phyloP scores from a whole-genome alignment of 495 filamentous ascomycete genomes.

The Aspergillus campestris region DNA sequence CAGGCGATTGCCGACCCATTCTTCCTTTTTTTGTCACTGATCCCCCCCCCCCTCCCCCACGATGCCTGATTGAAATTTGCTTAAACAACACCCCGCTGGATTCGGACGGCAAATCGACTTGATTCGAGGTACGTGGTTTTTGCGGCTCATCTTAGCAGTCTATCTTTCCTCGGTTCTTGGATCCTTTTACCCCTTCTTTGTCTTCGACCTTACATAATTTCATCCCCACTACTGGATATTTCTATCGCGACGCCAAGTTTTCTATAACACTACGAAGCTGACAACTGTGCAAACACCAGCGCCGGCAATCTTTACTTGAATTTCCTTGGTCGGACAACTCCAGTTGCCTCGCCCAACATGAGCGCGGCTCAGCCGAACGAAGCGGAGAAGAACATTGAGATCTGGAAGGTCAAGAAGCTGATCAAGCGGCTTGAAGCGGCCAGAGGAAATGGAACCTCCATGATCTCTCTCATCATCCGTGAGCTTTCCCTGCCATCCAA shows the following conservation, averaged over 20 bases:
- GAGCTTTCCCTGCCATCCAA: conserved; percentile 30
- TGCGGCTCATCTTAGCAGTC: neutral
- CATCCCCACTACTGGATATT: conserved; percentile 3
- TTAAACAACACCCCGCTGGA: conserved; percentile 20
- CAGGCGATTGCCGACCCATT: conserved; percentile 33
- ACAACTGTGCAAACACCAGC: no score
- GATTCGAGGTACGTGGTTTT: conserved; percentile 14
- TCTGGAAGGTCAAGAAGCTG: conserved; percentile 92
- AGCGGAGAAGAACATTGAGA: conserved; percentile 91
- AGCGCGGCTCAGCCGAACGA: conserved; percentile 82
- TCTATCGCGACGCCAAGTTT: conserved; percentile 1
- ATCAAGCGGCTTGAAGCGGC: conserved; percentile 93
- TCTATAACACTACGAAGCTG: conserved; percentile 15
- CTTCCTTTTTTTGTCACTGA: neutral
- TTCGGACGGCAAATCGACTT: conserved; percentile 28
- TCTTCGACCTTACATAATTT: conserved; percentile 3
- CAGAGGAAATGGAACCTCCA: conserved; percentile 90
- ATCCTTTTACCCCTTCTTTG: neutral
- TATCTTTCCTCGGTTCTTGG: neutral
- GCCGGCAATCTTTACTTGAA: no score
- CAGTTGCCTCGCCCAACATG: conserved; percentile 58
- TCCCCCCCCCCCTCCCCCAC: conserved; percentile 26
- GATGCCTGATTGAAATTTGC: conserved; percentile 35
- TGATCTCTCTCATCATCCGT: conserved; percentile 99
- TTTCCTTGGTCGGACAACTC: conserved; percentile 21